Percentiles rank a stretch among this genome's conserved stretches.
Evolutionary conservation across 106 monocot species (phyloP).

Genomic region (Dendrobium chrysotoxum): DNA sequence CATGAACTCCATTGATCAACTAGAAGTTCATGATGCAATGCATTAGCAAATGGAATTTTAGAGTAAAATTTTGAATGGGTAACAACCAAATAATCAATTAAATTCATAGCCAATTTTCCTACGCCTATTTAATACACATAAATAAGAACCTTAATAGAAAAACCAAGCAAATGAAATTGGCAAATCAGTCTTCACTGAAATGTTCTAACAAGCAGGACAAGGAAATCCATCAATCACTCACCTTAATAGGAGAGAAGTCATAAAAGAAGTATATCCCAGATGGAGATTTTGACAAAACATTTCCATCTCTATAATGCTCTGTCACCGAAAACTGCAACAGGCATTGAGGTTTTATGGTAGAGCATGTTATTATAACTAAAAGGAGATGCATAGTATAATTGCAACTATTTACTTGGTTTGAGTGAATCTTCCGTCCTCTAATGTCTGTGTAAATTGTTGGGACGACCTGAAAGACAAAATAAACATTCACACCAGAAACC

Average conservation of each 20-base stretch:
- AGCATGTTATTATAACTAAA: background rate
- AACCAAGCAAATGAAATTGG: background rate
- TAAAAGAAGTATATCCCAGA: slow-evolving; percentile 87
- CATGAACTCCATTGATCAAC: background rate
- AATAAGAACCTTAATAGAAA: background rate
- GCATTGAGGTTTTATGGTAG: background rate
- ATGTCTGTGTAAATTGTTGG: slow-evolving; percentile 88
- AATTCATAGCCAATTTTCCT: background rate
- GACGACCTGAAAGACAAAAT: slow-evolving; percentile 63
- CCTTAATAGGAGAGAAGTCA: slow-evolving; percentile 98
- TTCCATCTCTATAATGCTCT: slow-evolving; percentile 78
- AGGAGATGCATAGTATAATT: background rate
- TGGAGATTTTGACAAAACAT: slow-evolving; percentile 42
- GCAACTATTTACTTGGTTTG: slow-evolving; percentile 66
- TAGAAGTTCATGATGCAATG: background rate
- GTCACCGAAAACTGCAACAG: slow-evolving; percentile 92
- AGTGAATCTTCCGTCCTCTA: slow-evolving; percentile 70
- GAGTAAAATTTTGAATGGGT: too few relatives aligned
- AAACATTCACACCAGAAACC: background rate
- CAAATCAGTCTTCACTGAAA: background rate
- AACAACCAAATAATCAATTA: background rate
- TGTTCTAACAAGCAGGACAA: background rate
- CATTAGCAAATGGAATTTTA: too few relatives aligned
- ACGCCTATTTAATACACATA: background rate
- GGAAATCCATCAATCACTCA: slow-evolving; percentile 10